Evolutionary conservation across 768 basidiomycete genomes (phyloP).

Genomic region (Exidia glandulosa): DNA sequence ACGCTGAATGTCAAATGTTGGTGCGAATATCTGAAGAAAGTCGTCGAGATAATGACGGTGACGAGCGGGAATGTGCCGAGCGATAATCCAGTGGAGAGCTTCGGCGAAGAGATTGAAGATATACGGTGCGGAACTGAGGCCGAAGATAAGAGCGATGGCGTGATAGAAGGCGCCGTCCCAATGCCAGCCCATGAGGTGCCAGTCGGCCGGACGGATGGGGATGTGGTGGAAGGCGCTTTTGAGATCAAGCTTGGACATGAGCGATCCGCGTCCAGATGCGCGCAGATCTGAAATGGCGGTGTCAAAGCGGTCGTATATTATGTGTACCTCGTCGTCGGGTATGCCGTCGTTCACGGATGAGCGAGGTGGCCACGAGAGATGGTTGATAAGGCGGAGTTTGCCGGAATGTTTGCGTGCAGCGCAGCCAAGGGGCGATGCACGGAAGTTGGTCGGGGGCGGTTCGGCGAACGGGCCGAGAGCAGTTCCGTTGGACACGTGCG

Average conservation of each 20-base stretch:
- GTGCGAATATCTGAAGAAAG: slow-evolving; percentile 15
- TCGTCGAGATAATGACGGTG: slow-evolving; percentile 27
- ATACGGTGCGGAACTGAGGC: slow-evolving; percentile 23
- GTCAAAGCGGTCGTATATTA: slow-evolving; percentile 20
- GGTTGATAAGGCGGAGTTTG: slow-evolving; percentile 12
- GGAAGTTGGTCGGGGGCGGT: slow-evolving; percentile 11
- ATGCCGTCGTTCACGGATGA: slow-evolving; percentile 16
- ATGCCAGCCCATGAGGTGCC: slow-evolving; percentile 22
- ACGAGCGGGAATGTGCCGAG: slow-evolving; percentile 20
- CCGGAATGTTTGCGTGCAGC: slow-evolving; percentile 10
- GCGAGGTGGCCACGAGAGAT: slow-evolving; percentile 12
- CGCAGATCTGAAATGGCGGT: slow-evolving; percentile 10
- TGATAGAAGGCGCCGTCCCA: slow-evolving; percentile 22
- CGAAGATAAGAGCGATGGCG: slow-evolving; percentile 23
- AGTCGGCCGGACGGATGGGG: slow-evolving; percentile 19
- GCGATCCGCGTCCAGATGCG: slow-evolving; percentile 15
- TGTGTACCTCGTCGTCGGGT: slow-evolving; percentile 18
- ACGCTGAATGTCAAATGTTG: slow-evolving; percentile 9
- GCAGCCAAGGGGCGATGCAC: slow-evolving; percentile 11
- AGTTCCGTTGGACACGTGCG: slow-evolving; percentile 7
- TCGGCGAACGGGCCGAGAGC: slow-evolving; percentile 10
- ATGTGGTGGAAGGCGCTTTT: slow-evolving; percentile 28
- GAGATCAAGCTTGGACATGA: slow-evolving; percentile 26
- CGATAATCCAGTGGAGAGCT: slow-evolving; percentile 30
- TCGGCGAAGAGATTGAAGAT: slow-evolving; percentile 32